phyloP scores from a whole-genome alignment of 1,284 basidiomycete species.

The Bjerkandera adusta region DNA sequence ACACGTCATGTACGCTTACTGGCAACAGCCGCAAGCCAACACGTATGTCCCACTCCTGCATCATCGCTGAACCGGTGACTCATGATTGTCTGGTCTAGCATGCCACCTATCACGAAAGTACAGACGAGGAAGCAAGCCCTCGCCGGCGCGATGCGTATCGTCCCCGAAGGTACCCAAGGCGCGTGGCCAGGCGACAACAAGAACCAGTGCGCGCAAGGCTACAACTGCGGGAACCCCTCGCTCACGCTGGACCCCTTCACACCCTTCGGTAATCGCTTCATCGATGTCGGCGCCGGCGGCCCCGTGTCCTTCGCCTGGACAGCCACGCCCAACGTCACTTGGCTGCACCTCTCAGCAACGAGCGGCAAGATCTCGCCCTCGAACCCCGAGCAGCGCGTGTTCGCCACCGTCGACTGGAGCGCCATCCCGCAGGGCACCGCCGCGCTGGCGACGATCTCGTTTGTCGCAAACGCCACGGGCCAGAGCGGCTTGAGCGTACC shows the following conservation, averaged over 20 bases:
- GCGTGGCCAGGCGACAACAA: conserved; percentile 65
- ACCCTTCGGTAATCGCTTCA: conserved; percentile 48
- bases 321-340: conserved; percentile 47
- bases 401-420: conserved; percentile 60
- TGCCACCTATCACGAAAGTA: conserved; percentile 55
- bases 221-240: conserved; percentile 50
- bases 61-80: background rate
- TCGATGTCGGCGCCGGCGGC: conserved; percentile 64
- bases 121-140: conserved; percentile 56
- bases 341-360: conserved; percentile 48
- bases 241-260: conserved; percentile 54
- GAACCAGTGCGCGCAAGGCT: conserved; percentile 49
- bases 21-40: conserved; percentile 68
- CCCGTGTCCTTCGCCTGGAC: conserved; percentile 57
- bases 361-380: conserved; percentile 48
- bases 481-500: conserved; percentile 36
- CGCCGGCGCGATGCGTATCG: conserved; percentile 58
- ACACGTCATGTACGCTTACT: conserved; percentile 63
- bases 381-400: conserved; percentile 54
- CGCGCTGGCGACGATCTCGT: conserved; percentile 42
- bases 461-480: conserved; percentile 43
- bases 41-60: conserved; percentile 33
- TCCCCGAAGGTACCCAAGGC: conserved; percentile 56
- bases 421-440: conserved; percentile 44
- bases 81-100: conserved; percentile 32